Conservation (phyloP, 2,329 filamentous ascomycete genomes). For the Pseudogymnoascus sp. region DNA sequence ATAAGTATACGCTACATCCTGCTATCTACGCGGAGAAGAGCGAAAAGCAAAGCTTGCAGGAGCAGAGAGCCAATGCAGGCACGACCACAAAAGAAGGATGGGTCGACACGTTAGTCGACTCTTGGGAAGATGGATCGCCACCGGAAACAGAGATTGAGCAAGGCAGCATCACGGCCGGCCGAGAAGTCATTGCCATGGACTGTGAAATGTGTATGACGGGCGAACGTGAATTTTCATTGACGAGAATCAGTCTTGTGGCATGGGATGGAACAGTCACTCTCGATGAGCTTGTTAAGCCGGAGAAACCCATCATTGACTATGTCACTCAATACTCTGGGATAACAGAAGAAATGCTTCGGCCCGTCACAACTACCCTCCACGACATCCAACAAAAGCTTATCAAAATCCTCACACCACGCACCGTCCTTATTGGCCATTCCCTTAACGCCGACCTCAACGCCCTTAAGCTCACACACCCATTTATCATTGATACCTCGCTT, state of each 20-base stretch:
- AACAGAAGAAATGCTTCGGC: slow-evolving; percentile 73
- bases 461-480: slow-evolving; percentile 80
- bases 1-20: slow-evolving; percentile 80
- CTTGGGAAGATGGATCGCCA: slow-evolving; percentile 58
- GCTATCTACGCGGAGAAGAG: slow-evolving; percentile 55
- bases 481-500: slow-evolving; percentile 85
- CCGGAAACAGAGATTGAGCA: slow-evolving; percentile 65
- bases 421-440: slow-evolving; percentile 74
- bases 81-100: slow-evolving; percentile 59
- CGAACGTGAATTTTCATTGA: slow-evolving; percentile 71
- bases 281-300: slow-evolving; percentile 88
- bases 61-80: slow-evolving; percentile 43
- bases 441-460: slow-evolving; percentile 79
- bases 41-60: slow-evolving; percentile 46
- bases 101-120: slow-evolving; percentile 68
- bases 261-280: slow-evolving; percentile 80
- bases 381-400: slow-evolving; percentile 79
- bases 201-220: slow-evolving; percentile 97
- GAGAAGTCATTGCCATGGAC: slow-evolving; percentile 74
- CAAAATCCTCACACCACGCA: slow-evolving; percentile 60
- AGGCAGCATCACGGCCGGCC: slow-evolving; percentile 77
- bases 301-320: slow-evolving; percentile 84
- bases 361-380: slow-evolving; percentile 71
- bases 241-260: slow-evolving; percentile 75
- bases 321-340: slow-evolving; percentile 88